Conservation (phyloP, 2,329 filamentous ascomycete species). For the Pyricularia sp. region DNA sequence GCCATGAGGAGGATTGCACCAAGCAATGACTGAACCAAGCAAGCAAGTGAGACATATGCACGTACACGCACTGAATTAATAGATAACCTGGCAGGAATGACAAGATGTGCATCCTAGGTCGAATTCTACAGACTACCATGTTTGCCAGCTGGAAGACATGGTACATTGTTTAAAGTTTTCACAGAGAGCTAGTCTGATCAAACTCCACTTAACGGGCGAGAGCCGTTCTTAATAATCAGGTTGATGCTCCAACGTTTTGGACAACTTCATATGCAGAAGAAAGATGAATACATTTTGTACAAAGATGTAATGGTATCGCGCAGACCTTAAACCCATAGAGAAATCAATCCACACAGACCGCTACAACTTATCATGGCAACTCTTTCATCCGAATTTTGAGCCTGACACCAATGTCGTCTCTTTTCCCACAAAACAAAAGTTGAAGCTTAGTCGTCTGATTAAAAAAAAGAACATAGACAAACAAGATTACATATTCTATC, state of each 20-base stretch:
- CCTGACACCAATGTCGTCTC: slow-evolving; percentile 1
- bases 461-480: slow-evolving; percentile 4
- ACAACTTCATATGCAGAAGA: neutral
- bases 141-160: too few relatives aligned
- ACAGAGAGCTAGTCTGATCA: too few relatives aligned
- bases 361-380: slow-evolving; percentile 2
- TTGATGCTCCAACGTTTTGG: neutral
- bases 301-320: slow-evolving; percentile 4
- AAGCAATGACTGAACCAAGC: too few relatives aligned
- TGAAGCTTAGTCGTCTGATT: slow-evolving; percentile 1
- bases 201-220: neutral
- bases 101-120: too few relatives aligned
- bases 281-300: slow-evolving; percentile 3
- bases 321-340: slow-evolving; percentile 2
- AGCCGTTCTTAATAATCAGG: neutral
- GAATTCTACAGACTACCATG: too few relatives aligned
- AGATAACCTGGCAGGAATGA: too few relatives aligned
- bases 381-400: slow-evolving; percentile 2
- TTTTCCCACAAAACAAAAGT: neutral
- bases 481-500: slow-evolving; percentile 5
- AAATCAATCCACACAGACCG: slow-evolving; percentile 3
- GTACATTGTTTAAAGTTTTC: too few relatives aligned
- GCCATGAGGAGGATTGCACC: too few relatives aligned
- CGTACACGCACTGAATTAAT: too few relatives aligned
- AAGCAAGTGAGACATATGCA: too few relatives aligned